Evolutionary conservation across 2,329 filamentous ascomycete genomes (phyloP).

Genomic region (Simplicillium sp.): DNA sequence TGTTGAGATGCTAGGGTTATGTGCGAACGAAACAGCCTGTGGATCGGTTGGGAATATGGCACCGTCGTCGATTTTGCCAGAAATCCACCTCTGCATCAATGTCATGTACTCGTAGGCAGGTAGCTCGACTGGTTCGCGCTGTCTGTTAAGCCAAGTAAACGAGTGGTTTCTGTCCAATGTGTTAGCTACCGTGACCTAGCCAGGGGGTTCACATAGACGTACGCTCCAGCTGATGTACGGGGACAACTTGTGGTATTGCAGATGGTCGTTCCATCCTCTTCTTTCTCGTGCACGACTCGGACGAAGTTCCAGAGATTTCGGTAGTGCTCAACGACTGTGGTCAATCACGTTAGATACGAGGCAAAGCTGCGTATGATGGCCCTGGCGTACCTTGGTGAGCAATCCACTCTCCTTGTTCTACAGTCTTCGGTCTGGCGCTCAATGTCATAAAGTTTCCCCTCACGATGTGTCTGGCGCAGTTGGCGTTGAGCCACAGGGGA

Average conservation of each 20-base stretch:
- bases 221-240: slow-evolving; percentile 91
- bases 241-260: slow-evolving; percentile 81
- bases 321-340: slow-evolving; percentile 80
- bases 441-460: slow-evolving; percentile 97
- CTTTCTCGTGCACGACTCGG: slow-evolving; percentile 76
- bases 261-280: slow-evolving; percentile 66
- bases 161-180: slow-evolving; percentile 62
- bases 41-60: slow-evolving; percentile 85
- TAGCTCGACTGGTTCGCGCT: slow-evolving; percentile 80
- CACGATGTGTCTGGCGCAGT: slow-evolving; percentile 77
- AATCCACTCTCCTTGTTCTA: slow-evolving; percentile 92
- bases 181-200: not conserved
- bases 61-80: slow-evolving; percentile 86
- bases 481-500: slow-evolving; percentile 66
- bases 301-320: slow-evolving; percentile 84
- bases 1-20: slow-evolving; percentile 49
- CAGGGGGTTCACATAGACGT: slow-evolving; percentile 30
- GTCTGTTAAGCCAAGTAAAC: slow-evolving; percentile 91
- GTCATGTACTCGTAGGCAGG: slow-evolving; percentile 91
- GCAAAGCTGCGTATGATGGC: slow-evolving; percentile 8
- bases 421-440: slow-evolving; percentile 83
- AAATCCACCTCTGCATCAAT: slow-evolving; percentile 94
- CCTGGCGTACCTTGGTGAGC: slow-evolving; percentile 74
- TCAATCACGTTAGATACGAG: not conserved
- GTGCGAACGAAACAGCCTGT: slow-evolving; percentile 55